Percentiles rank a stretch among this genome's conserved stretches.
phyloP scores from a whole-genome alignment of 2,329 filamentous ascomycete genomes.

The Talaromyces islandicus region DNA sequence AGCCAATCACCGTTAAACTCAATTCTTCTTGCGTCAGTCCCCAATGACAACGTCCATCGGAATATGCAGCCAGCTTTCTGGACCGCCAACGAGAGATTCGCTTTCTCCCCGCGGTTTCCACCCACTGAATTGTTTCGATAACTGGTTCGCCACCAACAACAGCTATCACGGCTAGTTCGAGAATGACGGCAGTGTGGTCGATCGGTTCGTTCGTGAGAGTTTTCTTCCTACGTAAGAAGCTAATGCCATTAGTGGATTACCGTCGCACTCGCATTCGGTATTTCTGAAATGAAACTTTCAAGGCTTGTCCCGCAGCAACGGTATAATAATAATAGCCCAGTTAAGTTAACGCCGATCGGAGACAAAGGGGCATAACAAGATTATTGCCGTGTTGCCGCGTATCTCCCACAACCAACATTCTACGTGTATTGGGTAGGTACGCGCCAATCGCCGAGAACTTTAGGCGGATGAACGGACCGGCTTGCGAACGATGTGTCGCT shows the following conservation, averaged over 20 bases:
- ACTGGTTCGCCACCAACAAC: background rate
- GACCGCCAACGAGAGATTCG: background rate
- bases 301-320: constrained; percentile 8
- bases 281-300: background rate
- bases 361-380: background rate
- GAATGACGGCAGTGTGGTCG: background rate
- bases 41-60: background rate
- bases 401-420: background rate
- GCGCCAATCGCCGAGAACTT: background rate
- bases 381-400: background rate
- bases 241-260: background rate
- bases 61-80: background rate
- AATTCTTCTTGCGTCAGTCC: background rate
- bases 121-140: background rate
- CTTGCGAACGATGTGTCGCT: background rate
- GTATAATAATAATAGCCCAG: background rate
- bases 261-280: background rate
- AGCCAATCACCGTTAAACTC: background rate
- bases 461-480: background rate
- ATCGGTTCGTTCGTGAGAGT: background rate
- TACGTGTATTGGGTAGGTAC: background rate
- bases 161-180: background rate
- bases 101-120: background rate
- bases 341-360: background rate
- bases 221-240: background rate